These are phyloP conservation scores for Macrolepiota albuminosa DNA, from an alignment of 768 basidiomycete genomes.

Conservation along the genomic window DNA sequence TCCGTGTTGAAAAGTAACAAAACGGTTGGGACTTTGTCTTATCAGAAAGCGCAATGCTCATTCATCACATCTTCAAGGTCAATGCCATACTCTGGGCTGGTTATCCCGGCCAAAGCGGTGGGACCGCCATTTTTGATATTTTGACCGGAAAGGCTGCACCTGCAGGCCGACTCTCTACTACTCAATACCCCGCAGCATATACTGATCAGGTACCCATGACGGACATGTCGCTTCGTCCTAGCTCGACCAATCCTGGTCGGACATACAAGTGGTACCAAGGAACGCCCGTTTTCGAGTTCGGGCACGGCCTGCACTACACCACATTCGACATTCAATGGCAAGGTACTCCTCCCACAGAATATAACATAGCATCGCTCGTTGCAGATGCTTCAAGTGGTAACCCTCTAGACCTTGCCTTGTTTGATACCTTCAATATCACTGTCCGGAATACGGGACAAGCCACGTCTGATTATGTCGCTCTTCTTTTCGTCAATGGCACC, in stretches of 20 bases:
- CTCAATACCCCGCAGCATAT: slow-evolving; percentile 50
- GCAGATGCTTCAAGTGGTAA: slow-evolving; percentile 13
- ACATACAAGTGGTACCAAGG: slow-evolving; percentile 58
- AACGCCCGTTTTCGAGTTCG: slow-evolving; percentile 48
- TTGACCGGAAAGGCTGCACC: slow-evolving; percentile 47
- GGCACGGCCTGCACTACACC: slow-evolving; percentile 51
- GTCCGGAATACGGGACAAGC: slow-evolving; percentile 45
- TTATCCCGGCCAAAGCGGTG: slow-evolving; percentile 54
- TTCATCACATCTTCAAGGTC: slow-evolving; percentile 27
- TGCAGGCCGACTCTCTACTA: slow-evolving; percentile 48
- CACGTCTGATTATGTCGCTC: slow-evolving; percentile 50
- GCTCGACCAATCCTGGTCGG: slow-evolving; percentile 43
- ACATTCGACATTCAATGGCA: slow-evolving; percentile 41
- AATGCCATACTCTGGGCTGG: slow-evolving; percentile 54
- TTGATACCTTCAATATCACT: slow-evolving; percentile 44
- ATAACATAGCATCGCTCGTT: slow-evolving; percentile 39
- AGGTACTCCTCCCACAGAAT: slow-evolving; percentile 26
- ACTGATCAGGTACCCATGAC: slow-evolving; percentile 48
- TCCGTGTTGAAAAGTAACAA: slow-evolving; percentile 38
- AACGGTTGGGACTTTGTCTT: slow-evolving; percentile 24
- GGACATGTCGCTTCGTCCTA: slow-evolving; percentile 51
- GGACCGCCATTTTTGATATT: slow-evolving; percentile 48
- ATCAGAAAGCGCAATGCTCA: not conserved
- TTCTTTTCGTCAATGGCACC: slow-evolving; percentile 45
- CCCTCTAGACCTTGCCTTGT: slow-evolving; percentile 36